These are phyloP conservation scores for Podila epicladia DNA, from an alignment of 192 early-diverging fungal genomes.

Conservation along the genomic window DNA sequence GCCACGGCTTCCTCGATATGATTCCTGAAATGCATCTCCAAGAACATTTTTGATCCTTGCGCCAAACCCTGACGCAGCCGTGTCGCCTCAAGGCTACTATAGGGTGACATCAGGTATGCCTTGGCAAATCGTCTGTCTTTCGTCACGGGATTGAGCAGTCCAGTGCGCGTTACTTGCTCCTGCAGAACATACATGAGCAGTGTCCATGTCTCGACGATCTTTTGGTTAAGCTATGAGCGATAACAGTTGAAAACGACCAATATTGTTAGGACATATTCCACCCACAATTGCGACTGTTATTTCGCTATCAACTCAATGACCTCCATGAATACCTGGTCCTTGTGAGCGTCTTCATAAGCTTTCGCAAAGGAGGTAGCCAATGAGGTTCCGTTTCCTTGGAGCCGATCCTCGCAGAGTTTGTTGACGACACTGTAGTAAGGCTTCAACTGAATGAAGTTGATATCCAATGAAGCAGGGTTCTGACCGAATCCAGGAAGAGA, in stretches of 20 bases:
- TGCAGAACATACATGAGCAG: slow-evolving; percentile 55
- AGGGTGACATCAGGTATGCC: slow-evolving; percentile 41
- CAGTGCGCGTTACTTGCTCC: slow-evolving; percentile 49
- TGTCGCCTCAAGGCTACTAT: slow-evolving; percentile 26
- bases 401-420: slow-evolving; percentile 56
- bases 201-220: slow-evolving; percentile 50
- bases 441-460: slow-evolving; percentile 35
- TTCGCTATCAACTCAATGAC: background rate
- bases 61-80: slow-evolving; percentile 44
- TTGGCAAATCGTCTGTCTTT: slow-evolving; percentile 55
- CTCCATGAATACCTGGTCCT: slow-evolving; percentile 37
- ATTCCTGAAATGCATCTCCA: slow-evolving; percentile 63
- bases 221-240: slow-evolving; percentile 22
- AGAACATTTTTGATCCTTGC: slow-evolving; percentile 56
- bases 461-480: slow-evolving; percentile 24
- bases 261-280: background rate
- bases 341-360: slow-evolving; percentile 49
- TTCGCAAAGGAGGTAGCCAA: slow-evolving; percentile 52
- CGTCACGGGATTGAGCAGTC: slow-evolving; percentile 38
- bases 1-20: slow-evolving; percentile 58
- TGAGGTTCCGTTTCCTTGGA: slow-evolving; percentile 44
- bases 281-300: background rate
- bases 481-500: slow-evolving; percentile 33
- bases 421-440: slow-evolving; percentile 58
- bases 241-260: background rate